phyloP scores from a whole-genome alignment of 805 yeast species.

The Spathaspora girioi region DNA sequence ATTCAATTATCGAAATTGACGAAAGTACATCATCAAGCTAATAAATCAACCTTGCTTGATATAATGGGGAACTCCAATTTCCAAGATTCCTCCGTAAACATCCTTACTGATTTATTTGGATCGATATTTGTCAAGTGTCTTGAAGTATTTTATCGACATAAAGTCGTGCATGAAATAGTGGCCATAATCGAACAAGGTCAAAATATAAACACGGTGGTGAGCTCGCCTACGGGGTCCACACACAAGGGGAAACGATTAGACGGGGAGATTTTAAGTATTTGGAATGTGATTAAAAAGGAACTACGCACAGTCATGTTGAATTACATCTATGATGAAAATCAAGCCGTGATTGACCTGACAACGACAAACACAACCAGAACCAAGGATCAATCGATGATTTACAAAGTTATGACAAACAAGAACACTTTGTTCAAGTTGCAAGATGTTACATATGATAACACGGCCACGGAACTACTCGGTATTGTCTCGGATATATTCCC shows the following conservation, averaged over 20 bases:
- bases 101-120: constrained; percentile 69
- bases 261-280: constrained; percentile 10
- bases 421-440: constrained; percentile 28
- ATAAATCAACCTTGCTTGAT: constrained; percentile 15
- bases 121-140: constrained; percentile 61
- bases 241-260: background rate
- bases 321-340: constrained; percentile 27
- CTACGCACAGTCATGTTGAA: constrained; percentile 25
- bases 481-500: constrained; percentile 64
- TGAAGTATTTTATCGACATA: constrained; percentile 65
- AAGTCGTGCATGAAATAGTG: constrained; percentile 59
- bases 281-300: constrained; percentile 33
- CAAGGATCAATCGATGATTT: constrained; percentile 3
- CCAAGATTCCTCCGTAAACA: constrained; percentile 48
- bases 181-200: constrained; percentile 24
- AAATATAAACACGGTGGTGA: constrained; percentile 4
- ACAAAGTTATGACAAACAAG: constrained; percentile 13
- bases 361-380: background rate
- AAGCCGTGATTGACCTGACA: background rate
- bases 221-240: background rate
- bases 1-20: constrained; percentile 22
- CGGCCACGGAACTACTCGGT: constrained; percentile 28
- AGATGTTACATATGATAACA: constrained; percentile 22
- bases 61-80: constrained; percentile 23
- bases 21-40: constrained; percentile 19